A percentile compares a stretch with the other conserved stretches of the same genome.
phyloP scores from a whole-genome alignment of 768 basidiomycete species.

The Phaeotremella skinneri region DNA sequence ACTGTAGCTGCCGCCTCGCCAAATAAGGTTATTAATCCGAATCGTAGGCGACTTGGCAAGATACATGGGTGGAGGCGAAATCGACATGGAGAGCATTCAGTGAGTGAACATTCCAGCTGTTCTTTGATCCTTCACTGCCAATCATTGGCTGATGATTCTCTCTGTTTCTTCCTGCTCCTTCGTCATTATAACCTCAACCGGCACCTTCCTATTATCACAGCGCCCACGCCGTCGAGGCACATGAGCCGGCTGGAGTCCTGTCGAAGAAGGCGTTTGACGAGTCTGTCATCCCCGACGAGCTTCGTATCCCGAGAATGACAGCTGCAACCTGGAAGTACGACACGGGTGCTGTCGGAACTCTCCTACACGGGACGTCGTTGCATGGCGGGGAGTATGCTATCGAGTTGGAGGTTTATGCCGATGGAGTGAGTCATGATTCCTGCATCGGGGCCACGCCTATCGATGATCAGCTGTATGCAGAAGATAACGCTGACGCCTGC shows the following conservation, averaged over 20 bases:
- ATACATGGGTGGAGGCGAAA: slow-evolving; percentile 85
- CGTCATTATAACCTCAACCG: too few relatives aligned
- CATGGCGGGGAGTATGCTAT: slow-evolving; percentile 91
- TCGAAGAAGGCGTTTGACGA: slow-evolving; percentile 80
- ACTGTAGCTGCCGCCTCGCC: background rate
- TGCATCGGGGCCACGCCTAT: slow-evolving; percentile 1
- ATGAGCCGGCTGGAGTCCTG: slow-evolving; percentile 80
- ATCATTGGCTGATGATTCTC: too few relatives aligned
- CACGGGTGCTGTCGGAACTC: slow-evolving; percentile 85
- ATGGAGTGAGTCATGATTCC: slow-evolving; percentile 58
- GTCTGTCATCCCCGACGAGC: slow-evolving; percentile 71
- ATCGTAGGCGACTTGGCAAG: slow-evolving; percentile 65
- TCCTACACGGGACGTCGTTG: slow-evolving; percentile 80
- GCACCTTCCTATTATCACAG: slow-evolving; percentile 22
- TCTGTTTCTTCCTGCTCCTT: too few relatives aligned
- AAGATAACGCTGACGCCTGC: slow-evolving; percentile 13
- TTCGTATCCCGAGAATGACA: slow-evolving; percentile 90
- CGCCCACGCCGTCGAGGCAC: slow-evolving; percentile 83
- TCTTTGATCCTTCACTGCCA: too few relatives aligned
- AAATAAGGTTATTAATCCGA: too few relatives aligned
- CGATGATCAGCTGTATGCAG: slow-evolving; percentile 20
- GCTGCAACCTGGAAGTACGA: slow-evolving; percentile 97
- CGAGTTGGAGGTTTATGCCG: slow-evolving; percentile 87
- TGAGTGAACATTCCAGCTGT: slow-evolving; percentile 51
- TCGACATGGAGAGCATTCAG: slow-evolving; percentile 64